phyloP scores from a whole-genome alignment of 2,329 filamentous ascomycete species.

The Hawksworthiomyces lignivorus region DNA sequence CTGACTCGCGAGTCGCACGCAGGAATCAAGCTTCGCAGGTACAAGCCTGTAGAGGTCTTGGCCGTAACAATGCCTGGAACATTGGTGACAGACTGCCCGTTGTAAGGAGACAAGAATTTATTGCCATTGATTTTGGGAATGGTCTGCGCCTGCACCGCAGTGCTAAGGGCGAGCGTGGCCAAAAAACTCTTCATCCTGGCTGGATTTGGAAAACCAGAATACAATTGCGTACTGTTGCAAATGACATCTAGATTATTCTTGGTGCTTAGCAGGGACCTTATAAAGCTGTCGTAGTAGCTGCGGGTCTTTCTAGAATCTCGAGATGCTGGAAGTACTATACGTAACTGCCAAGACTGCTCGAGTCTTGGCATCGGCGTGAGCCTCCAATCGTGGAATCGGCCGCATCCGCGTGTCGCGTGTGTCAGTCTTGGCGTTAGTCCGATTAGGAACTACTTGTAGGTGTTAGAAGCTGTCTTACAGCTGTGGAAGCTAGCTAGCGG shows the following conservation, averaged over 20 bases:
- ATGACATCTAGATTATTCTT: neutral
- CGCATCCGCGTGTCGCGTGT: constrained; percentile 8
- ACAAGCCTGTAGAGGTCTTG: constrained; percentile 54
- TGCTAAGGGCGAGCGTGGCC: constrained; percentile 3
- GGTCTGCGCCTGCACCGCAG: constrained; percentile 21
- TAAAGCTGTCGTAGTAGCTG: too few relatives aligned
- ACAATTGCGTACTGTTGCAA: neutral
- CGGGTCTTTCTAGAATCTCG: too few relatives aligned
- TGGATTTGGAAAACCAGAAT: neutral
- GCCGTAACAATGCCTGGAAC: constrained; percentile 59
- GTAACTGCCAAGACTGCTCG: constrained; percentile 5
- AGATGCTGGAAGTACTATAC: neutral
- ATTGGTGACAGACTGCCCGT: constrained; percentile 46
- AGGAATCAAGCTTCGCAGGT: constrained; percentile 51
- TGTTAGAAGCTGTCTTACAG: too few relatives aligned
- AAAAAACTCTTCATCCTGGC: constrained; percentile 2
- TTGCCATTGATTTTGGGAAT: constrained; percentile 61
- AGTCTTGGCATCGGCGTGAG: neutral
- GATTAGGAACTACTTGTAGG: too few relatives aligned
- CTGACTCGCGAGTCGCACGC: constrained; percentile 50
- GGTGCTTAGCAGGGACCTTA: too few relatives aligned
- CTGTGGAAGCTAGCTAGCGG: too few relatives aligned
- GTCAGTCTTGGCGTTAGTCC: too few relatives aligned
- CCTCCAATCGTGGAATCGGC: constrained; percentile 10
- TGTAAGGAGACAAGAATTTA: constrained; percentile 54